Evolutionary conservation across 768 basidiomycete genomes (phyloP), one percentile per base, ranked within the genome.

Genomic region (Mycena chlorophos): DNA sequence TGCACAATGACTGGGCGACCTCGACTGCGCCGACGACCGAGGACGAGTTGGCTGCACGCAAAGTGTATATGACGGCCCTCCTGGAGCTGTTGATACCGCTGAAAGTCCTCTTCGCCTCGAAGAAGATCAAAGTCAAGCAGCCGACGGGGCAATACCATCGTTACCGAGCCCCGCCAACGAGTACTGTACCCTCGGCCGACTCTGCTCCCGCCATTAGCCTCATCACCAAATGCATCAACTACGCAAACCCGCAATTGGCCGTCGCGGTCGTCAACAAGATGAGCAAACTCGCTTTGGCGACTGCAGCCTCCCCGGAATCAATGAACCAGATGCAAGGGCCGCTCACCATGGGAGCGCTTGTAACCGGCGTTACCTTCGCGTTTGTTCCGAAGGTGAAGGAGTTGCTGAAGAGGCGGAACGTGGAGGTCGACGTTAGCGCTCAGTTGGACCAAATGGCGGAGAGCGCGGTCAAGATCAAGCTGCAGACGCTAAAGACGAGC

Each of bases 191-290:
- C n/a, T n/a, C n/a, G n/a, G 50, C 34, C 38, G 50, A 51, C 29
- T n/a, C 50, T 16, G 28, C 14, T 4, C 13, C 34, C 20, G 50
- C 50, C 16, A 20, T 51, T 22, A 5, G 5, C 20, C 29, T 51
- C 4, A 51, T 51, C 30, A 23, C 12, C 34, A 37, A 51, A 38
- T 51, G 50, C n/a, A 6, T 51, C 14, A 27, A 51, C 29, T 51
- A 51, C 27, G 50, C 23, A 10, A 51, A 39, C 38, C 34, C 50
- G 10, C 50, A 51, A 22, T 37, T 51, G 14, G 50, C 50, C 3
- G 30, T 38, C 4, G 12, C 22, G 3, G 31, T 51, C 12, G 49
- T 51, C 49, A 25, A 51, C 17, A 23, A 28, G 23, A 46, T 46
- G 23, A 26, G 8, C 8, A 19, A 25, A 5, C 12, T 20, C 45